A percentile compares a stretch with the other conserved stretches of the same genome.
Evolutionary conservation across 345 rosid species (phyloP).

Genomic region (Kernera saxatilis): DNA sequence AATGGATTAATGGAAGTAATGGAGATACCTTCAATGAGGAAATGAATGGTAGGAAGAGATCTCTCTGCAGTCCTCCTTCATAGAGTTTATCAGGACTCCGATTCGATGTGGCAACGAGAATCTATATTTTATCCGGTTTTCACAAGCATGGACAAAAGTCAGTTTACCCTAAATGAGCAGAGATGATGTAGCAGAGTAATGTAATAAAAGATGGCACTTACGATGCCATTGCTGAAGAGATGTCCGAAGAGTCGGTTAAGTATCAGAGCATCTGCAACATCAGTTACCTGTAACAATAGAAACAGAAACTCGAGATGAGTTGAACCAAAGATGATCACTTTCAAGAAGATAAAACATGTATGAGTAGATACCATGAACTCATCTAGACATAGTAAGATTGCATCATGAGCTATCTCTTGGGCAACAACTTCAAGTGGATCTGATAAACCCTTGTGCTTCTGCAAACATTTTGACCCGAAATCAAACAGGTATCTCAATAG

Average conservation of each 20-base stretch:
- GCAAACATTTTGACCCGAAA: constrained; percentile 24
- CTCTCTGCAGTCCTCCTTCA: constrained; percentile 96
- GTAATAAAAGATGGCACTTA: constrained; percentile 37
- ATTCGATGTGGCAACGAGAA: constrained; percentile 93
- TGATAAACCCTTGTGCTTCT: constrained; percentile 89
- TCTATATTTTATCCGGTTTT: constrained; percentile 44
- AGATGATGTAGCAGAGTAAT: neutral
- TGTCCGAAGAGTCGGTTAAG: constrained; percentile 81
- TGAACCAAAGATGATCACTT: neutral
- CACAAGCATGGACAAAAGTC: neutral
- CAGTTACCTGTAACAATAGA: constrained; percentile 58
- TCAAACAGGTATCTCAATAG: neutral
- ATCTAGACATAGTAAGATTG: constrained; percentile 79
- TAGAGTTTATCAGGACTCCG: constrained; percentile 98
- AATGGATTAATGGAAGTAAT: neutral
- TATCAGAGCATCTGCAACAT: constrained; percentile 97
- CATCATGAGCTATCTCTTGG: constrained; percentile 89
- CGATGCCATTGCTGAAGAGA: constrained; percentile 78
- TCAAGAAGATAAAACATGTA: neutral
- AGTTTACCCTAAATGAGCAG: neutral
- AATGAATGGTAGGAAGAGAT: constrained; percentile 92
- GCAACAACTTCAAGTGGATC: constrained; percentile 99
- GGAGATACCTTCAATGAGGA: constrained; percentile 65
- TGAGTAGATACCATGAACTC: constrained; percentile 77
- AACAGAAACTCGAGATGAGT: constrained; percentile 16